Evolutionary conservation across 805 yeast genomes (phyloP).

Genomic region (Candida sanyiensis): DNA sequence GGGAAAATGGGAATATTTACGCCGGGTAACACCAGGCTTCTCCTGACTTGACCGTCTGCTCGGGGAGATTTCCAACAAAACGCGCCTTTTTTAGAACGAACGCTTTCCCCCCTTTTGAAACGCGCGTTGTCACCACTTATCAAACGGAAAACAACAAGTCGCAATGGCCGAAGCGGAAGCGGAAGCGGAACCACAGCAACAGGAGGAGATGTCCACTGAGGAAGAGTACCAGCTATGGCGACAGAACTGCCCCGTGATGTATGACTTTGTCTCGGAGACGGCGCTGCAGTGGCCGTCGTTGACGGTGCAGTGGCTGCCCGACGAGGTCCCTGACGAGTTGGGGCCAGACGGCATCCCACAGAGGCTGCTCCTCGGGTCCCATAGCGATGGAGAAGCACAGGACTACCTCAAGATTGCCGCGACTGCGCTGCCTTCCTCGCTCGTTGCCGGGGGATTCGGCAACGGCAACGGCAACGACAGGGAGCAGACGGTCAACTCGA

Average conservation of each 20-base stretch:
- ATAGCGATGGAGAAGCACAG: conserved; percentile 63
- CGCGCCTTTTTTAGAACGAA: too few relatives aligned
- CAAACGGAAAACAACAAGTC: too few relatives aligned
- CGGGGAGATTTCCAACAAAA: too few relatives aligned
- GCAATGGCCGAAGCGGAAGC: neutral
- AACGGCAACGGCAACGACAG: conserved; percentile 20
- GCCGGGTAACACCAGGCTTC: too few relatives aligned
- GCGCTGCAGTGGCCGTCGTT: conserved; percentile 79
- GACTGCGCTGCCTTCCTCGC: conserved; percentile 49
- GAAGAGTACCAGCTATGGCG: conserved; percentile 76
- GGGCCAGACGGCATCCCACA: conserved; percentile 32
- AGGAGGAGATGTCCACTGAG: conserved; percentile 30
- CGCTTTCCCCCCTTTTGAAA: too few relatives aligned
- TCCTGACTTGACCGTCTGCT: too few relatives aligned
- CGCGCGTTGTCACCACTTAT: too few relatives aligned
- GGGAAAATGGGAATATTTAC: too few relatives aligned
- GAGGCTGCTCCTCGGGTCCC: conserved; percentile 61
- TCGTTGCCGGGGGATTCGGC: conserved; percentile 17
- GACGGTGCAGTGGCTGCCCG: conserved; percentile 73
- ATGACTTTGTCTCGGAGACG: conserved; percentile 76
- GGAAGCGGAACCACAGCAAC: conserved; percentile 14
- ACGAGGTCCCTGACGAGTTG: conserved; percentile 20
- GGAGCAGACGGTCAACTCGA: conserved; percentile 37
- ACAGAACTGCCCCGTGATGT: conserved; percentile 75
- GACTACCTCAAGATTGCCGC: conserved; percentile 63